phyloP scores from a whole-genome alignment of 2,329 filamentous ascomycete species.

The Neofusicoccum kwambonambiense region DNA sequence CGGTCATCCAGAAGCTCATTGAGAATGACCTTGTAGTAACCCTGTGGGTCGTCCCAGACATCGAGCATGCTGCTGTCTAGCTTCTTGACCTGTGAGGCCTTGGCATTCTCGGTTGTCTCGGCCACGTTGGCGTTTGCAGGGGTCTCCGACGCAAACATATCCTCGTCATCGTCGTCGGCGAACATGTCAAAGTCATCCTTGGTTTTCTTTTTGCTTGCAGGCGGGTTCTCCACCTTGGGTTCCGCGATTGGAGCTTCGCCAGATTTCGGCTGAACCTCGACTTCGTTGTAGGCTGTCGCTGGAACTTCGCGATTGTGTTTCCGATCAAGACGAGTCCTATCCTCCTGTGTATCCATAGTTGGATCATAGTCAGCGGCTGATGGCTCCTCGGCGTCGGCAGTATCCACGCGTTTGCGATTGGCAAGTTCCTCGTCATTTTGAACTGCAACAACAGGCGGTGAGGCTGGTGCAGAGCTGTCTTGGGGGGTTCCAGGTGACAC shows the following conservation, averaged over 20 bases:
- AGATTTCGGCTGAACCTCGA: constrained; percentile 49
- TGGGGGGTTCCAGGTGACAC: constrained; percentile 39
- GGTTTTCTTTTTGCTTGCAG: constrained; percentile 39
- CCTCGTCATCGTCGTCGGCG: constrained; percentile 63
- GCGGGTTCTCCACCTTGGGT: constrained; percentile 32
- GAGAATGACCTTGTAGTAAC: constrained; percentile 92
- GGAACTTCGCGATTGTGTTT: constrained; percentile 31
- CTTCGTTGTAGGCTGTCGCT: constrained; percentile 18
- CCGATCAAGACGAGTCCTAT: constrained; percentile 68
- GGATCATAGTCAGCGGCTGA: constrained; percentile 95
- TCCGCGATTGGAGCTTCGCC: constrained; percentile 52
- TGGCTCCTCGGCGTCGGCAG: constrained; percentile 63
- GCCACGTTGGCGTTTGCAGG: constrained; percentile 53
- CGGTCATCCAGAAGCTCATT: constrained; percentile 86
- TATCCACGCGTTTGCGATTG: constrained; percentile 29
- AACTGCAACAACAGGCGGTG: constrained; percentile 40
- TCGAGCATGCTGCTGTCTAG: constrained; percentile 63
- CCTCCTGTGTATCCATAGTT: constrained; percentile 82
- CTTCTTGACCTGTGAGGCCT: constrained; percentile 49
- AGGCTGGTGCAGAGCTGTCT: constrained; percentile 37
- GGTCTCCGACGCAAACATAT: constrained; percentile 89
- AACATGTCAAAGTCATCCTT: constrained; percentile 64
- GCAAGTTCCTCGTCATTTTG: constrained; percentile 42
- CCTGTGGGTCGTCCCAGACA: constrained; percentile 85
- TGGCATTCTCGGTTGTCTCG: constrained; percentile 33